Base-by-base conservation (phyloP, 2,329 filamentous ascomycete species). In the Chaetoscypha palmicola region DNA sequence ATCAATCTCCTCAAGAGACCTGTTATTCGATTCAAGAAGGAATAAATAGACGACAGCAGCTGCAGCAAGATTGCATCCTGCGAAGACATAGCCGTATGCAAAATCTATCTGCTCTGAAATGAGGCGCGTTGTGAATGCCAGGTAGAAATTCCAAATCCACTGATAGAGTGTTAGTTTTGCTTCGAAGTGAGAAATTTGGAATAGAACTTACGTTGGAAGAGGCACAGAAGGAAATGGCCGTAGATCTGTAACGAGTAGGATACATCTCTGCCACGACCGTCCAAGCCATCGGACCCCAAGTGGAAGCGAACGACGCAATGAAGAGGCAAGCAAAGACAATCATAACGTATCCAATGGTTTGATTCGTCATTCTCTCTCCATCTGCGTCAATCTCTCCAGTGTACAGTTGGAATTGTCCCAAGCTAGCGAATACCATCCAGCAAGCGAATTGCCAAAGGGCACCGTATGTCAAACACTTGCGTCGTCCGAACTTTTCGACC, bases 11-110 rank as follows among this genome's bases (percentile, higher is more conserved):
- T 52, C 50, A 16, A 52, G 38, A 12, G 47, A 50, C 14, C 42
- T 38, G n/a, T 35, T 37, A 1, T 46, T 79, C 75, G 58, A 80
- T 16, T 33, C 30, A n/a, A 33, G 30, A 16, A 33, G 30, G 30
- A 33, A 33, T 9, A 33, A 33, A 16, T 33, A 33, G 30, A 33
- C 14, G 8, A n/a, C 16, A 5, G 14, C 30, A 10, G 30, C 30
- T 16, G 30, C 30, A 10, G 30, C 9, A 16, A 33, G 30, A 16
- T 33, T 33, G 16, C 30, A 33, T 5, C 30, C 30, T 7, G 30
- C 30, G 14, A 33, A 33, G 30, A 33, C 30, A 16, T 33, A 33
- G 9, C 30, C 30, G 14, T 33, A 33, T 5, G 30, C 30, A 16
- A 33, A 33, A n/a, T 33, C 14, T 5, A 33, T 33, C 14, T 33